Evolutionary conservation across 208 protist genomes (phyloP), one percentile per base, ranked within the genome.

Genomic region (Trichomonas tenax): DNA sequence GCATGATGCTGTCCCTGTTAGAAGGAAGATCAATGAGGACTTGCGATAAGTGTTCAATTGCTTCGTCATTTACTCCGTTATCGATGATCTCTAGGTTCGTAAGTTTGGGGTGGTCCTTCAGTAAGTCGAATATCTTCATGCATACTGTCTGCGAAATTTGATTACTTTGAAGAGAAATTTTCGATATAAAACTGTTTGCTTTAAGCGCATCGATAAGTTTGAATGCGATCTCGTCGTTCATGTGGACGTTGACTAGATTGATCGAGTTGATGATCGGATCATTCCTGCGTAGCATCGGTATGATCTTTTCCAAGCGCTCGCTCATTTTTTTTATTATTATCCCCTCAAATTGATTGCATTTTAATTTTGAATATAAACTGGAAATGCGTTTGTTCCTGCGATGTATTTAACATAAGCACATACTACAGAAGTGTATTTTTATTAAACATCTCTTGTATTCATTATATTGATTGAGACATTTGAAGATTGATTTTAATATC

Each of bases 181-280:
- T 93, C 0, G 86, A 23, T 38, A 93, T 93, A 58, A 93, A 93
- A 93, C n/a, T 93, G 31, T 93, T 93, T 34, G 15, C 14, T 2
- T 93, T 93, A 17, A 93, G 31, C 0, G 86, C 86, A 51, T 93
- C 86, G 15, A 93, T 93, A 58, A 93, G 38, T 23, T 48, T 34
- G 51, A 49, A 38, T 15, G 44, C 44, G 1, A 93, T 51, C 21
- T 51, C 44, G 26, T 93, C 86, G 4, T 23, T 51, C 44, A 93
- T 48, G 34, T 51, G 17, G 9, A 93, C 44, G 14, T 41, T 41
- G 46, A 41, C 41, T 44, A 93, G n/a, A 44, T 93, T 93, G 17
- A 93, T 41, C 17, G 86, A 93, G 44, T 93, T 93, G 36, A 93
- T 93, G 46, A 93, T 93, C 14, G 86, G 86, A 93, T 93, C 86